Conservation (phyloP, 371 early-diverging fungal species). For the Apophysomyces ossiformis region DNA sequence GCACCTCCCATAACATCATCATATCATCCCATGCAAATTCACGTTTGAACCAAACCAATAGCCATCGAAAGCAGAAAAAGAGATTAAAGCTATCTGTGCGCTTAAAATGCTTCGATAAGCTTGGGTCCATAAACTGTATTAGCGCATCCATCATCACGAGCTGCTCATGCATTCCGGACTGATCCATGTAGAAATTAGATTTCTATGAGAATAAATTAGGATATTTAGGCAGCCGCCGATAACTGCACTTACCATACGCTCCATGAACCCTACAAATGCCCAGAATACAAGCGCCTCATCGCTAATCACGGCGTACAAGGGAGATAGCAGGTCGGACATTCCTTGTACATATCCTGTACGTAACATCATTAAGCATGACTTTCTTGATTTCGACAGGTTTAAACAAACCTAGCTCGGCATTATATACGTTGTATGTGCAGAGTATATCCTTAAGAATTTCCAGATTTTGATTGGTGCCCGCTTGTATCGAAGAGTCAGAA, state of each 20-base stretch:
- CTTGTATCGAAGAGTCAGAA: conserved; percentile 53
- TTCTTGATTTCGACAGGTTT: neutral
- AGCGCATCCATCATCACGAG: conserved; percentile 74
- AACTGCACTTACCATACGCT: conserved; percentile 67
- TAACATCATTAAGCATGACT: neutral
- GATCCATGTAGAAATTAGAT: conserved; percentile 81
- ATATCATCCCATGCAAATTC: conserved; percentile 89
- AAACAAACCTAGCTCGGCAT: conserved; percentile 34
- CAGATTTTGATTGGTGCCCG: conserved; percentile 69
- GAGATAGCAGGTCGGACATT: conserved; percentile 94
- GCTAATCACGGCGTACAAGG: conserved; percentile 80
- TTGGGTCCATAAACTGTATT: conserved; percentile 84
- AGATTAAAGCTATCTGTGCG: conserved; percentile 82
- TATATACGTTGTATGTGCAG: conserved; percentile 82
- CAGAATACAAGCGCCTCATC: conserved; percentile 90
- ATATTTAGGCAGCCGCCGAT: too few species aligned
- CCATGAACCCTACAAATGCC: conserved; percentile 90
- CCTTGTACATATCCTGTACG: conserved; percentile 92
- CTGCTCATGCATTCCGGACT: conserved; percentile 90
- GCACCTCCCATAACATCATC: conserved; percentile 83
- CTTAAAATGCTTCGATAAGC: conserved; percentile 76
- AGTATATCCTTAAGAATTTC: conserved; percentile 83
- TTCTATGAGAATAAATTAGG: conserved; percentile 41
- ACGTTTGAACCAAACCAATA: conserved; percentile 93
- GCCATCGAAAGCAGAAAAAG: conserved; percentile 95